Percentiles rank a stretch among this genome's conserved stretches.
phyloP scores from a whole-genome alignment of 2,329 filamentous ascomycete species.

The Verticillium zaregamsianum region DNA sequence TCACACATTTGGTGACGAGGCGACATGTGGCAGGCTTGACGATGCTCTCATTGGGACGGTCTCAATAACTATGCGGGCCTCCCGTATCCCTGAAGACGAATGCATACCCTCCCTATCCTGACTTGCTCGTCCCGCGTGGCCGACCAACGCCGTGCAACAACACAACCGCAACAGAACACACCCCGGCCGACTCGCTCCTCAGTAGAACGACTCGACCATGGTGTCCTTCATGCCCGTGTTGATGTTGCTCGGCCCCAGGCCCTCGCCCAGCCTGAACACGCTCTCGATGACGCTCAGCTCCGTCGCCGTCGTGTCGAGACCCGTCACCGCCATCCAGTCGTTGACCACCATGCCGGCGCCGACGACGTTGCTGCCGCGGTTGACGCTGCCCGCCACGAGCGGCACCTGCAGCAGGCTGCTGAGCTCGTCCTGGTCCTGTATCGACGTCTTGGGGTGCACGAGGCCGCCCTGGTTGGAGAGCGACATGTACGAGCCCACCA shows the following conservation, averaged over 20 bases:
- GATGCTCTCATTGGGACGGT: not conserved
- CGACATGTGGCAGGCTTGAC: not conserved
- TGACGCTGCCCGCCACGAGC: slow-evolving; percentile 89
- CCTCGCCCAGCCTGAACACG: slow-evolving; percentile 92
- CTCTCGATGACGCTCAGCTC: slow-evolving; percentile 95
- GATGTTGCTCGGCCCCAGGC: slow-evolving; percentile 71
- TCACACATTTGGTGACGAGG: too few relatives aligned
- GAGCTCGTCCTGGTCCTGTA: slow-evolving; percentile 97
- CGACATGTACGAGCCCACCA: slow-evolving; percentile 95
- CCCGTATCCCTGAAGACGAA: not conserved
- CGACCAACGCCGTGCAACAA: not conserved
- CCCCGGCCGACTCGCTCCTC: slow-evolving; percentile 22
- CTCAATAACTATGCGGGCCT: not conserved
- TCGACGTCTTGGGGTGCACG: slow-evolving; percentile 93
- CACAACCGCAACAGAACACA: not conserved
- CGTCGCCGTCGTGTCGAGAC: slow-evolving; percentile 89
- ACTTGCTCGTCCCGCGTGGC: not conserved
- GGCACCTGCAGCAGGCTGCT: slow-evolving; percentile 91
- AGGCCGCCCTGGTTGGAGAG: slow-evolving; percentile 94
- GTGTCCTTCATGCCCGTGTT: slow-evolving; percentile 90
- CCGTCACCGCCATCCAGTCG: slow-evolving; percentile 90
- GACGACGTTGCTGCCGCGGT: slow-evolving; percentile 90
- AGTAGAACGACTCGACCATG: slow-evolving; percentile 99
- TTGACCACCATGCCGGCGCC: slow-evolving; percentile 96
- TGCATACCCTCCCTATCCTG: not conserved